A percentile compares a stretch with the other conserved stretches of the same genome.
phyloP scores from a whole-genome alignment of 176 grass and related monocot genomes.

The Rhynchospora pubera region DNA sequence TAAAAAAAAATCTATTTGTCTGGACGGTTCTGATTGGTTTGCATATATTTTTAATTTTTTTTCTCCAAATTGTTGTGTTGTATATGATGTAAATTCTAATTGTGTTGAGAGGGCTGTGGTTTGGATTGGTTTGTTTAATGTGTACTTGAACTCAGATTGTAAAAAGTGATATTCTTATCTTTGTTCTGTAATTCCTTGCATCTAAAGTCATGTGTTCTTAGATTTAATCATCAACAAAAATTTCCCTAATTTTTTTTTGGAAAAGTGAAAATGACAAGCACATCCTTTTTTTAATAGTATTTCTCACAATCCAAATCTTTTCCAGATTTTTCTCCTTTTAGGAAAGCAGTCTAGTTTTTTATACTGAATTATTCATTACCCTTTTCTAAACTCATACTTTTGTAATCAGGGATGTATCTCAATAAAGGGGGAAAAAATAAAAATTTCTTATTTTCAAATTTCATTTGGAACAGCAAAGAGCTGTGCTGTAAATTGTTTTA shows the following conservation, averaged over 20 bases:
- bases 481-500: too few species aligned
- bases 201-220: neutral
- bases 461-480: too few species aligned
- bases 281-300: neutral
- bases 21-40: neutral
- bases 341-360: neutral
- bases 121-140: slow-evolving; percentile 14
- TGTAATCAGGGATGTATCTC: too few species aligned
- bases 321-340: neutral
- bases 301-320: neutral
- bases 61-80: slow-evolving; percentile 5
- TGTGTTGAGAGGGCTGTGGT: neutral
- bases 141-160: neutral
- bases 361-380: neutral
- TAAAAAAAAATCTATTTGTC: slow-evolving; percentile 4
- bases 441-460: too few species aligned
- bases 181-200: neutral
- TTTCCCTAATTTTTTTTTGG: neutral
- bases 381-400: neutral
- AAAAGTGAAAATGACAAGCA: neutral
- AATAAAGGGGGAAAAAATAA: too few species aligned
- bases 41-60: neutral
- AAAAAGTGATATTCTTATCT: slow-evolving; percentile 14
- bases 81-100: slow-evolving; percentile 5
- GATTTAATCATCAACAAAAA: neutral